Evolutionary conservation across 352 stramenopile species (phyloP).

Genomic region (Phytopythium aichiense): DNA sequence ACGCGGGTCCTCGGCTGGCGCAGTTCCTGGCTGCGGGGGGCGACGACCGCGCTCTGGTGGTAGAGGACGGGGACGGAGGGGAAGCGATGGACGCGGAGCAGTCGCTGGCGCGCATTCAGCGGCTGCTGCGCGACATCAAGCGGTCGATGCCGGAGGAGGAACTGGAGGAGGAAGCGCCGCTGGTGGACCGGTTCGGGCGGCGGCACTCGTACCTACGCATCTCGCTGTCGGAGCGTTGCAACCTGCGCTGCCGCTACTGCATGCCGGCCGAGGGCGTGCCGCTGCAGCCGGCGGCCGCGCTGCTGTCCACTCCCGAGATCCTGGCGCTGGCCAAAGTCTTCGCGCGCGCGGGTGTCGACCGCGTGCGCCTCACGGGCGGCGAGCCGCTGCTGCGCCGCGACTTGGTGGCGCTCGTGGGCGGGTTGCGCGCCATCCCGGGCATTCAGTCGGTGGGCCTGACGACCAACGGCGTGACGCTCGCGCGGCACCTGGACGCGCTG

Average conservation of each 20-base stretch:
- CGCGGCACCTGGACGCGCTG: conserved; percentile 75
- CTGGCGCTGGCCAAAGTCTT: conserved; percentile 88
- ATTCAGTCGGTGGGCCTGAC: conserved; percentile 92
- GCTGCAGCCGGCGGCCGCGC: conserved; percentile 66
- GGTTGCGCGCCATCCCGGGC: conserved; percentile 54
- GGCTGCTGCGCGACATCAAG: conserved; percentile 34
- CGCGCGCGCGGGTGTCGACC: conserved; percentile 86
- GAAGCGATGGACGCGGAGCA: conserved; percentile 6
- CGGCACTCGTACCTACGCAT: conserved; percentile 95
- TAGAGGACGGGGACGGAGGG: conserved; percentile 5
- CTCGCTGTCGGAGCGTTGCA: conserved; percentile 95
- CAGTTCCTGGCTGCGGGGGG: conserved; percentile 29
- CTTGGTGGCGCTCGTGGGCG: conserved; percentile 43
- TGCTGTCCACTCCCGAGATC: conserved; percentile 92
- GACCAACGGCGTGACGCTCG: conserved; percentile 95
- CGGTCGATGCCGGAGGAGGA: conserved; percentile 14
- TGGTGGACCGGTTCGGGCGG: conserved; percentile 88
- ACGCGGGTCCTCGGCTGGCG: conserved; percentile 23
- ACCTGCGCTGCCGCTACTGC: conserved; percentile 96
- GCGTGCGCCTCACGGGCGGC: conserved; percentile 94
- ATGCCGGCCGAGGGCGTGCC: conserved; percentile 94
- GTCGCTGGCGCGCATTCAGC: conserved; percentile 36
- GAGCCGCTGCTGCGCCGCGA: conserved; percentile 79
- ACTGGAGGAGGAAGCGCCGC: conserved; percentile 12
- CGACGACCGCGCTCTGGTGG: not conserved